Base-by-base conservation (phyloP, 768 basidiomycete species). In the Infundibulicybe gibba region DNA sequence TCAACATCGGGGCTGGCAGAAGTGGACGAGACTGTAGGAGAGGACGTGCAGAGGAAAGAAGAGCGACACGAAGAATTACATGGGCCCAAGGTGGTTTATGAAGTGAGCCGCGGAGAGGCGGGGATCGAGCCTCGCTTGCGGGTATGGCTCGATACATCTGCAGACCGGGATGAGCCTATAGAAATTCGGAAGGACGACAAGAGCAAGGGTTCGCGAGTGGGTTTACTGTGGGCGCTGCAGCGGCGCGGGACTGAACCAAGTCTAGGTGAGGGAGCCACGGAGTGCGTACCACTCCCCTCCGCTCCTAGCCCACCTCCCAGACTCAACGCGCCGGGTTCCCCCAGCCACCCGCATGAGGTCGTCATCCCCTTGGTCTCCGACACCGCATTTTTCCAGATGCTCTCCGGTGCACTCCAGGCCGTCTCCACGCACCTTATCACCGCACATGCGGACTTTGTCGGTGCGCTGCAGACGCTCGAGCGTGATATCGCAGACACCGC, bases 321-420 rank as follows among this genome's bases (percentile, higher is more conserved):
- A 9, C 49, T 55, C 4, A 35, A 3, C 25, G 8, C 25, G 25
- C 25, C 25, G 25, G 25, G 25, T 8, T 25, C 8, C 25, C 25
- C 25, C 25, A 25, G 25, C 25, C 25, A 25, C n/a, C 16, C 41
- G 8, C 55, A 49, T 33, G 86, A 93, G 56, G 60, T 92, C 6
- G 73, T 90, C 44, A 85, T 95, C 32, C 85, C 89, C 2, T 79
- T 97, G 5, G 72, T 76, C n/a, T 82, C 88, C 31, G 92, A 94
- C 58, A 71, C 78, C 11, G 79, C 80, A 2, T 97, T 97, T 69
- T 89, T 92, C 63, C 74, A 80, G 16, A 75, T 90, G 20, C 76
- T 97, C 42, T 77, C 77, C 1, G 72, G 75, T 0, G 74, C 81
- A 5, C 65, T 87, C 10, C 73, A 81, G 38, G 72, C 79, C 0